These are phyloP conservation scores for Yamadazyma insecticola DNA, from an alignment of 805 yeast species.

Conservation along the genomic window DNA sequence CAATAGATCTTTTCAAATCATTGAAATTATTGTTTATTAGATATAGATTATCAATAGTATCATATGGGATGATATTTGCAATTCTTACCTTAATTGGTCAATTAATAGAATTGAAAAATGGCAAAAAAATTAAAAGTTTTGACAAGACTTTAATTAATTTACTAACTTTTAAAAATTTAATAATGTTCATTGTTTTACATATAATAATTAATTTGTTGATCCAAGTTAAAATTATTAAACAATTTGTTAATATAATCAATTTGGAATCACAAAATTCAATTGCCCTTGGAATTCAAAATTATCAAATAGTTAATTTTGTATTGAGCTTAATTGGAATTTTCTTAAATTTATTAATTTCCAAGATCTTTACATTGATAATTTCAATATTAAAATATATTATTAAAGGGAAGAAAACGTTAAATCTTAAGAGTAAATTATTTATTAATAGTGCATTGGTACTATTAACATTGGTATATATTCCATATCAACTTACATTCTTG, in stretches of 20 bases:
- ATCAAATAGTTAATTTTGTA: conserved; percentile 4
- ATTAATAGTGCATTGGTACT: conserved; percentile 4
- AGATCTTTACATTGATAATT: conserved; percentile 1
- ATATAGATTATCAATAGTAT: conserved; percentile 69
- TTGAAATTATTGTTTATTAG: conserved; percentile 67
- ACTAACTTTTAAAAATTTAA: conserved; percentile 7
- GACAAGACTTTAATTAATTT: conserved; percentile 31
- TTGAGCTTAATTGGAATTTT: conserved; percentile 3
- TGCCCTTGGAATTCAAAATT: conserved; percentile 5
- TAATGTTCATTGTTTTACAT: conserved; percentile 28
- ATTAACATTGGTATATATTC: conserved; percentile 46
- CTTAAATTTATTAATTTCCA: conserved; percentile 1
- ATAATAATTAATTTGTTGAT: conserved; percentile 21
- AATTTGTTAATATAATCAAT: conserved; percentile 2
- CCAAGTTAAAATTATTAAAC: conserved; percentile 1
- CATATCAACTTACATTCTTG: conserved; percentile 75
- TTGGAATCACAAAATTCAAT: conserved; percentile 4
- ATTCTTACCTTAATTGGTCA: conserved; percentile 53
- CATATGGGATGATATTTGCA: conserved; percentile 63
- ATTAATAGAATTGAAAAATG: conserved; percentile 36
- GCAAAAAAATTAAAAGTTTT: conserved; percentile 26
- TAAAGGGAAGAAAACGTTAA: background rate
- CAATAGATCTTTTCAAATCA: conserved; percentile 55
- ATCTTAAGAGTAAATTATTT: conserved; percentile 4
- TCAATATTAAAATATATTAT: background rate